Percentiles rank a stretch among this genome's conserved stretches.
phyloP scores from a whole-genome alignment of 768 basidiomycete species.

The Pholiota molesta region DNA sequence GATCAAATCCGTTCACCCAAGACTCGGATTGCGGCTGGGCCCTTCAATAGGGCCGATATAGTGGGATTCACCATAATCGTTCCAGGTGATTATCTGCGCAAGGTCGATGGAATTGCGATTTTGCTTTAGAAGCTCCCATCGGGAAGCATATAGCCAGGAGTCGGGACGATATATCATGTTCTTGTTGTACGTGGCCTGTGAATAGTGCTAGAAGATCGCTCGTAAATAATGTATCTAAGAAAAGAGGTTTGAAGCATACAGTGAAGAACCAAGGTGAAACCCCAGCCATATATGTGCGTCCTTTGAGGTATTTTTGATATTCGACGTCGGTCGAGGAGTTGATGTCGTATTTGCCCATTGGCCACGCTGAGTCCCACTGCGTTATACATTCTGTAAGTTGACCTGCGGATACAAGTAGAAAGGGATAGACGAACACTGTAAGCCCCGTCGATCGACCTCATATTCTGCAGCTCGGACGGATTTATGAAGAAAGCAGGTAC shows the following conservation, averaged over 20 bases:
- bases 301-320: constrained; percentile 30
- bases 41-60: constrained; percentile 60
- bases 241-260: constrained; percentile 21
- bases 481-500: constrained; percentile 63
- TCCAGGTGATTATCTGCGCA: constrained; percentile 65
- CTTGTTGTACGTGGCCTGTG: constrained; percentile 53
- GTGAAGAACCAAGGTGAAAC: constrained; percentile 68
- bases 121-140: constrained; percentile 60
- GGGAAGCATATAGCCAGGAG: constrained; percentile 53
- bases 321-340: constrained; percentile 32
- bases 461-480: constrained; percentile 38
- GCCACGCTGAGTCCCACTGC: constrained; percentile 60
- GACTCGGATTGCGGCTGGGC: constrained; percentile 62
- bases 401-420: background rate
- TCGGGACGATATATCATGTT: constrained; percentile 61
- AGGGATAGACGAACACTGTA: background rate
- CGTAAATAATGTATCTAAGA: background rate
- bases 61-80: constrained; percentile 75
- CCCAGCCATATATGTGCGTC: constrained; percentile 30
- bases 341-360: constrained; percentile 37
- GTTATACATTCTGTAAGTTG: constrained; percentile 35
- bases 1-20: constrained; percentile 64
- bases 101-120: constrained; percentile 43
- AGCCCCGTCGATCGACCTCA: constrained; percentile 48
- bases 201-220: constrained; percentile 45